Evolutionary conservation across 2,329 filamentous ascomycete genomes (phyloP).

Genomic region (Penicillium hordei): DNA sequence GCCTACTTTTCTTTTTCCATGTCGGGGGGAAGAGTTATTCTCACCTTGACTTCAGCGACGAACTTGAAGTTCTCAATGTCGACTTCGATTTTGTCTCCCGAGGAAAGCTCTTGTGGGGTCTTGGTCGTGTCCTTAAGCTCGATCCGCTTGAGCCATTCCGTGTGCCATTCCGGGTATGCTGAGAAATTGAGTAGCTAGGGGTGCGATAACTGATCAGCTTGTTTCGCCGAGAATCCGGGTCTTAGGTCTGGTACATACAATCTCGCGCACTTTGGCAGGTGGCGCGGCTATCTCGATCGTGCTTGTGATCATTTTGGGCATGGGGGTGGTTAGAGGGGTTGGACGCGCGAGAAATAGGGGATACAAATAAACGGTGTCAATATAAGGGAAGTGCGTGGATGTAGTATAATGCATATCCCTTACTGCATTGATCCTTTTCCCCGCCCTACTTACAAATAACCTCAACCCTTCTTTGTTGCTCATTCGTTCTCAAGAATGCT

Average conservation of each 20-base stretch:
- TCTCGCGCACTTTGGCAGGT: constrained; percentile 29
- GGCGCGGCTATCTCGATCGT: constrained; percentile 27
- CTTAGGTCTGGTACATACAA: constrained; percentile 17
- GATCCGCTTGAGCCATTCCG: constrained; percentile 24
- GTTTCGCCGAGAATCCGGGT: background rate
- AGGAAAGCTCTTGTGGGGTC: constrained; percentile 4
- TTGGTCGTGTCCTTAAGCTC: constrained; percentile 20
- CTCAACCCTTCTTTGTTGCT: background rate
- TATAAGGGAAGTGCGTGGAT: background rate
- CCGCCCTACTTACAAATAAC: background rate
- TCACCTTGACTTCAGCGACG: constrained; percentile 20
- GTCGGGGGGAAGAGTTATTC: background rate
- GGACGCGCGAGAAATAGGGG: constrained; percentile 1
- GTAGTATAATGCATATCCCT: background rate
- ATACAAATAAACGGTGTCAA: background rate
- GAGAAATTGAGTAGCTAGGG: constrained; percentile 28
- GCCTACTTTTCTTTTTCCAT: background rate
- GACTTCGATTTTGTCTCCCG: constrained; percentile 17
- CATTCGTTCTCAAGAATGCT: too few relatives aligned
- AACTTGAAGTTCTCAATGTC: constrained; percentile 23
- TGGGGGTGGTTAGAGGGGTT: background rate
- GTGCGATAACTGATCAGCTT: background rate
- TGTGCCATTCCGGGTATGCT: constrained; percentile 28
- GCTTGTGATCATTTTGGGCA: constrained; percentile 24
- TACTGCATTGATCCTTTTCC: background rate